A percentile compares a stretch with the other conserved stretches of the same genome.
Evolutionary conservation across 148 eudicot species (phyloP).

Genomic region (Nepenthes gracilis): DNA sequence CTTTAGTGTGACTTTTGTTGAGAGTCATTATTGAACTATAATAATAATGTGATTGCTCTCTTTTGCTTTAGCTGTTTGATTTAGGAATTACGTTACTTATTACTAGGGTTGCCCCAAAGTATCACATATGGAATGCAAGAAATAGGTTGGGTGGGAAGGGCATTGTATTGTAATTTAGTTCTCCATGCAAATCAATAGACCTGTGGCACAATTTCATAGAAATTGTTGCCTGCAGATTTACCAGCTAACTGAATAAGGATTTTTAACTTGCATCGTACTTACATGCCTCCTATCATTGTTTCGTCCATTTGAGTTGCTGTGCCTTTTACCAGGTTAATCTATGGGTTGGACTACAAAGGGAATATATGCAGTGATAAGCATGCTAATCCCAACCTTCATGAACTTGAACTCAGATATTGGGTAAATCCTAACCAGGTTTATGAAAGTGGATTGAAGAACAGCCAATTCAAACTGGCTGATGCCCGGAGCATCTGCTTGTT

Average conservation of each 20-base stretch:
- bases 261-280: conserved; percentile 2
- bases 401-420: conserved; percentile 82
- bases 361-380: conserved; percentile 85
- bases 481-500: conserved; percentile 83
- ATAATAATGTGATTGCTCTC: too few relatives aligned
- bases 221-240: too few relatives aligned
- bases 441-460: conserved; percentile 62
- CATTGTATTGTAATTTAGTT: too few relatives aligned
- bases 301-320: not conserved
- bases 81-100: too few relatives aligned
- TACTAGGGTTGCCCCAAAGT: too few relatives aligned
- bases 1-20: too few relatives aligned
- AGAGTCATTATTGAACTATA: too few relatives aligned
- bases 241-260: not conserved
- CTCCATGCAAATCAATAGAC: too few relatives aligned
- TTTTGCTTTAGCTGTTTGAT: too few relatives aligned
- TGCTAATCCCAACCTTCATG: conserved; percentile 59
- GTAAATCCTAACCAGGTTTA: conserved; percentile 90
- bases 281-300: not conserved
- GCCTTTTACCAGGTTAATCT: conserved; percentile 45
- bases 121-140: too few relatives aligned
- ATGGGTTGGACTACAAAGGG: conserved; percentile 91
- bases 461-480: conserved; percentile 52
- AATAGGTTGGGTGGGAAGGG: too few relatives aligned
- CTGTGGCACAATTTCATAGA: too few relatives aligned